phyloP scores from a whole-genome alignment of 345 rosid genomes.

The Arabis hirsuta region DNA sequence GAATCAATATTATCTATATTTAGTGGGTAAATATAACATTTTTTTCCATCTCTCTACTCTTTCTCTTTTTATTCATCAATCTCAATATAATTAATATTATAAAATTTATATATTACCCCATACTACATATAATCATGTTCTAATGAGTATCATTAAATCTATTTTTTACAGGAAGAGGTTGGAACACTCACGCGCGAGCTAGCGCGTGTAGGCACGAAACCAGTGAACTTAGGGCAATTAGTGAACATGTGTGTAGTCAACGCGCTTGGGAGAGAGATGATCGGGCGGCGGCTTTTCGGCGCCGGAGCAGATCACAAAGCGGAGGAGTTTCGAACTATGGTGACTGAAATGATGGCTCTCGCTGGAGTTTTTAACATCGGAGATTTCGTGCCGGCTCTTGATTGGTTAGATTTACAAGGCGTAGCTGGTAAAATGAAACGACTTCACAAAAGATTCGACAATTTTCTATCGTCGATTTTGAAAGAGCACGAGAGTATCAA shows the following conservation, averaged over 20 bases:
- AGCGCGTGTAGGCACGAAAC: conserved; percentile 38
- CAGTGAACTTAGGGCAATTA: conserved; percentile 65
- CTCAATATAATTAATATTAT: too few relatives aligned
- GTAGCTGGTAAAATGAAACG: conserved; percentile 86
- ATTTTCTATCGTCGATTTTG: conserved; percentile 59
- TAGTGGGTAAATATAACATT: too few relatives aligned
- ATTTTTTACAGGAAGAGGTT: conserved; percentile 59
- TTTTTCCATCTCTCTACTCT: too few relatives aligned
- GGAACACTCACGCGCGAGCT: conserved; percentile 52
- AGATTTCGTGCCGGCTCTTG: conserved; percentile 80
- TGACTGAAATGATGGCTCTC: conserved; percentile 78
- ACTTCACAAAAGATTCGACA: conserved; percentile 75
- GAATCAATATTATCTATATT: too few relatives aligned
- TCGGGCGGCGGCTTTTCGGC: conserved; percentile 70
- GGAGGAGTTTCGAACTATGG: conserved; percentile 88
- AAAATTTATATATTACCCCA: too few relatives aligned
- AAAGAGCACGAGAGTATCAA: conserved; percentile 59
- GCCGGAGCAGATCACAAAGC: conserved; percentile 67
- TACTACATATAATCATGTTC: too few relatives aligned
- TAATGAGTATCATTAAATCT: too few relatives aligned
- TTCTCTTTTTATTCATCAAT: too few relatives aligned
- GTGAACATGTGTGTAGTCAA: conserved; percentile 72
- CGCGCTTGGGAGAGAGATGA: conserved; percentile 79
- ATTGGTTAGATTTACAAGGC: conserved; percentile 85
- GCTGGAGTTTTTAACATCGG: conserved; percentile 89